Conservation (phyloP, 1,284 basidiomycete species). For the Rhodotorula sp. region DNA sequence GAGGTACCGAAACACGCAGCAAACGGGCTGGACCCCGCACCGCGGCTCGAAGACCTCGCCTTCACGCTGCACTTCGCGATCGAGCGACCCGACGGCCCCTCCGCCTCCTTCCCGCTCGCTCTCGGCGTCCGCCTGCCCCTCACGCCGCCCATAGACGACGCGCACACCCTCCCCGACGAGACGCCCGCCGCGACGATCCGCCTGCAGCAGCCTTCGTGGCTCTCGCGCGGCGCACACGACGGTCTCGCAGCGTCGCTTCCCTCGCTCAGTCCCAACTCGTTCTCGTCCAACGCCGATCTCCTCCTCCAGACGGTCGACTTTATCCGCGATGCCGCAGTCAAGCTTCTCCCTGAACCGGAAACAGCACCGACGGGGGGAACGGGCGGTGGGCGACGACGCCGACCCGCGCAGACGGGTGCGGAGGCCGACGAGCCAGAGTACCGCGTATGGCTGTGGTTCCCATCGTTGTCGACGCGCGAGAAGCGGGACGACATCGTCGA, state of each 20-base stretch:
- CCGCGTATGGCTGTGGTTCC: slow-evolving; percentile 41
- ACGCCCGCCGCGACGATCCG: background rate
- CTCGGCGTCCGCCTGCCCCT: slow-evolving; percentile 22
- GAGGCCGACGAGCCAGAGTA: slow-evolving; percentile 16
- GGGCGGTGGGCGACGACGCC: background rate
- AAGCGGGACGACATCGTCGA: slow-evolving; percentile 43
- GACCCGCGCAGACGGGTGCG: background rate
- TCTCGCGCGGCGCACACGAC: slow-evolving; percentile 21
- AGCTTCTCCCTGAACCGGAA: slow-evolving; percentile 4
- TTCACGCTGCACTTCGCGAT: slow-evolving; percentile 14
- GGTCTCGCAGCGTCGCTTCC: slow-evolving; percentile 8
- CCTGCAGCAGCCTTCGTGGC: slow-evolving; percentile 23
- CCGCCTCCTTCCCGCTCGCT: slow-evolving; percentile 10
- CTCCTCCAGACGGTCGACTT: slow-evolving; percentile 24
- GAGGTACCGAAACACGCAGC: background rate
- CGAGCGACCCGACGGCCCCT: background rate
- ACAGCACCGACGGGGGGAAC: background rate
- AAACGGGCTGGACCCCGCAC: background rate
- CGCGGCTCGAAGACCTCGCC: slow-evolving; percentile 12
- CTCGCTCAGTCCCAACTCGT: background rate
- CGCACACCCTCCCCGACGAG: background rate
- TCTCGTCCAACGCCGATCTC: slow-evolving; percentile 10
- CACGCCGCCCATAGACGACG: background rate
- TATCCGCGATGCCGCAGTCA: slow-evolving; percentile 1
- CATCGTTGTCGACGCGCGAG: slow-evolving; percentile 46